A percentile compares a stretch with the other conserved stretches of the same genome.
These are phyloP conservation scores for Paraphysoderma sedebokerense DNA, from an alignment of 371 early-diverging fungal species.

Conservation along the genomic window DNA sequence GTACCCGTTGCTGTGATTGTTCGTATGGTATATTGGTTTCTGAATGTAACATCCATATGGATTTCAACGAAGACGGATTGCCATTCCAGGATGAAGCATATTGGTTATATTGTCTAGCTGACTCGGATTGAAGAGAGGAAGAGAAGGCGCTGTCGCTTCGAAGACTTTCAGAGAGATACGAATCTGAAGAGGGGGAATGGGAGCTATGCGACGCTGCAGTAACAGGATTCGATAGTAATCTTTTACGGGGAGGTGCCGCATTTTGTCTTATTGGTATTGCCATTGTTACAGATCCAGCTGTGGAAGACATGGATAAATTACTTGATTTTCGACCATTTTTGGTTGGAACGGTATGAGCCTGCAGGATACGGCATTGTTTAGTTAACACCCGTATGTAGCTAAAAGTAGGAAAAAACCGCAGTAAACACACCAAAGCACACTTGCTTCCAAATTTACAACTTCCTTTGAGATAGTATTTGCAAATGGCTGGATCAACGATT, in stretches of 20 bases:
- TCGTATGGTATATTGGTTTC: too few relatives aligned
- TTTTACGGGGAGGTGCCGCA: neutral
- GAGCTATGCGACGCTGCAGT: too few relatives aligned
- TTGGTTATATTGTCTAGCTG: too few relatives aligned
- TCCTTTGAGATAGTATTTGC: constrained; percentile 62
- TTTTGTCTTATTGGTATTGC: neutral
- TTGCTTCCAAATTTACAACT: constrained; percentile 65
- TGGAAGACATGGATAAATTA: too few relatives aligned
- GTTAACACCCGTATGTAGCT: constrained; percentile 10
- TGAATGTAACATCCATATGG: too few relatives aligned
- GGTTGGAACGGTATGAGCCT: neutral
- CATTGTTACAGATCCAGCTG: neutral
- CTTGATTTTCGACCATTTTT: neutral
- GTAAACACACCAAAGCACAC: constrained; percentile 54
- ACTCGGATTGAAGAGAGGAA: too few relatives aligned
- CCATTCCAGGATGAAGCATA: too few relatives aligned
- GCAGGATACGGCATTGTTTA: constrained; percentile 5
- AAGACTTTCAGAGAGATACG: too few relatives aligned
- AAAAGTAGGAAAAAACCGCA: constrained; percentile 9
- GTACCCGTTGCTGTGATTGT: too few relatives aligned
- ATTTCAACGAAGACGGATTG: too few relatives aligned
- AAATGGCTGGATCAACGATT: constrained; percentile 34
- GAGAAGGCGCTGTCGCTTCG: too few relatives aligned
- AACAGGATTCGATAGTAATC: neutral
- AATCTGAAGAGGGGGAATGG: too few relatives aligned